Conservation (phyloP, 2,329 filamentous ascomycete species). For the Trichoderma sp. region DNA sequence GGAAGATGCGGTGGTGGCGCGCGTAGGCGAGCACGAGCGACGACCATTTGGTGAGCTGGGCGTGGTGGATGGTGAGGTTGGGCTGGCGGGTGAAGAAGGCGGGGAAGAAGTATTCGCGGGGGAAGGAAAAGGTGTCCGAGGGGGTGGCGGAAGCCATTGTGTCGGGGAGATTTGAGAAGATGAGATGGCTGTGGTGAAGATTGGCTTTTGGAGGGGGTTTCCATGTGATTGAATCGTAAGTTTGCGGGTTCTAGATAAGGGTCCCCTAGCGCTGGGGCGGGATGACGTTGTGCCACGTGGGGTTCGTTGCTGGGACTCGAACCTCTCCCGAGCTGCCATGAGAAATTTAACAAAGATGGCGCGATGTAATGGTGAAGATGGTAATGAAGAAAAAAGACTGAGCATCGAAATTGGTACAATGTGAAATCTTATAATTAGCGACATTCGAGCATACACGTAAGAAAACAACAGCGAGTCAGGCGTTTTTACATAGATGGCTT, state of each 20-base stretch:
- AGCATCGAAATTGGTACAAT: too few relatives aligned
- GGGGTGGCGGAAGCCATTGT: background rate
- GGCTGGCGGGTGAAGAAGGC: conserved; percentile 84
- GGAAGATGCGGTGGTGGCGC: conserved; percentile 73
- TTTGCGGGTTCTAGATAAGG: background rate
- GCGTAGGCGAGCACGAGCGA: conserved; percentile 82
- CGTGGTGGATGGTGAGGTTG: conserved; percentile 70
- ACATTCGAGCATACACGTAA: too few relatives aligned
- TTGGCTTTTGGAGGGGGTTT: background rate
- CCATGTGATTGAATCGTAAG: background rate
- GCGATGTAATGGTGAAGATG: too few relatives aligned
- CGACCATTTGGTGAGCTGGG: conserved; percentile 85
- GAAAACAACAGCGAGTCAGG: too few relatives aligned
- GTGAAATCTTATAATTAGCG: too few relatives aligned
- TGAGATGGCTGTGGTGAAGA: background rate
- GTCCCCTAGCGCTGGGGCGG: background rate
- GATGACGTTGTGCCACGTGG: conserved; percentile 21
- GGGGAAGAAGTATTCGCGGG: conserved; percentile 72
- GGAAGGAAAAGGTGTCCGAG: conserved; percentile 54
- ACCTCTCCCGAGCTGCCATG: too few relatives aligned
- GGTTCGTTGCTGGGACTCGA: background rate
- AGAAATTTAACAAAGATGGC: too few relatives aligned
- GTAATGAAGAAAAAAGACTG: too few relatives aligned
- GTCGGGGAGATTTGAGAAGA: too few relatives aligned
- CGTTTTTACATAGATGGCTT: too few relatives aligned